Evolutionary conservation across 192 early-diverging fungal genomes (phyloP), one percentile per base, ranked within the genome.

Genomic region (Chytriomyces sp.): DNA sequence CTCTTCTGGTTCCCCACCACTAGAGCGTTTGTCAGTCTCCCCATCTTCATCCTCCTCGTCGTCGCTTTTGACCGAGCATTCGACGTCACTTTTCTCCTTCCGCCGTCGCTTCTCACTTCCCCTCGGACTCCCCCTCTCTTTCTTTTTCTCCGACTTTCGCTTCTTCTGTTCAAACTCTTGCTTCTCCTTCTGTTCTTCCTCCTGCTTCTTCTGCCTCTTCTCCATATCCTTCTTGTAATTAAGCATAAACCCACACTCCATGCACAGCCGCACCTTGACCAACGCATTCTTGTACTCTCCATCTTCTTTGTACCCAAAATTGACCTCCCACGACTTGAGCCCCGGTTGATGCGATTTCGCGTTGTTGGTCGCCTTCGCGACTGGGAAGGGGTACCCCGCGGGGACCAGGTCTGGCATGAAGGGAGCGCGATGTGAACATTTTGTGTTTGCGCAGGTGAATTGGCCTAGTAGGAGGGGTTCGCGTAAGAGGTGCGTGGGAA

Each of bases 251-350:
- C 91, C 87, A 75, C 93, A 95, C 3, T 59, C 62, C 0, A 77
- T 76, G 60, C 93, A 95, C 2, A 95, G 80, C 57, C 92, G 77
- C 32, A 95, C 64, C 66, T 95, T 95, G 38, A 94, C 92, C 52
- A 95, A 75, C 4, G 92, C 93, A 64, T 92, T 92, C 74, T 92
- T 92, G 61, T 86, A 81, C 64, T 87, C 80, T 0, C 83, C 84
- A 56, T 82, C 82, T 74, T 95, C 93, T 28, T 89, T 72, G 78
- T 94, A 95, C 7, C 72, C 88, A 74, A 95, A 95, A 67, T 93
- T 93, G 12, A 95, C 90, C 74, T 95, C 93, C 93, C 93, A 95
- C 37, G 89, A 89, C 38, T 84, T 73, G 19, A 95, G 74, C 4
- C 76, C 73, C 8, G 67, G 36, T 73, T 66, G 12, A 68, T 57